phyloP scores from a whole-genome alignment of 1,284 basidiomycete species.

The Cutaneotrichosporon cavernicola region DNA sequence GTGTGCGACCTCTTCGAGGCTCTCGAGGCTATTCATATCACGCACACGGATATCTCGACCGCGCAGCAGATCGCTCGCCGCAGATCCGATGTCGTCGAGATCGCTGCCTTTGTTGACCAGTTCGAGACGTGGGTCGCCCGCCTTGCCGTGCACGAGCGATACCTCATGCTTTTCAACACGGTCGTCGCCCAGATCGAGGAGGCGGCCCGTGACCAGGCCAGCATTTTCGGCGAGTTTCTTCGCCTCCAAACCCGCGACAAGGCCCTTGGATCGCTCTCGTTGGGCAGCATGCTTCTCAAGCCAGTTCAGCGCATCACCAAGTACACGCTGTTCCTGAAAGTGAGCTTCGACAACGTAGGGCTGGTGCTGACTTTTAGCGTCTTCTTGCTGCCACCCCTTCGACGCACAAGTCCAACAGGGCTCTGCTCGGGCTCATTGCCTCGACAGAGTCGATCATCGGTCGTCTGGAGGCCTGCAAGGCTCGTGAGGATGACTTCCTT shows the following conservation, averaged over 20 bases:
- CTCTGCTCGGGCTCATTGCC: slow-evolving; percentile 65
- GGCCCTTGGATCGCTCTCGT: slow-evolving; percentile 63
- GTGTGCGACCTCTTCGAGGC: slow-evolving; percentile 74
- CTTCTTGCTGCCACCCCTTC: slow-evolving; percentile 68
- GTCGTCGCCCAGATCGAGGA: slow-evolving; percentile 61
- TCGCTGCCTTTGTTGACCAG: slow-evolving; percentile 60
- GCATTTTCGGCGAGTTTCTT: slow-evolving; percentile 81
- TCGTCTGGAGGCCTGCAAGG: slow-evolving; percentile 76
- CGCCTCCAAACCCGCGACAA: slow-evolving; percentile 69
- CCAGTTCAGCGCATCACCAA: slow-evolving; percentile 70
- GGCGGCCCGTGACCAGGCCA: slow-evolving; percentile 59
- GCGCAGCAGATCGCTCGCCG: slow-evolving; percentile 56
- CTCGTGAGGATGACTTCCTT: slow-evolving; percentile 77
- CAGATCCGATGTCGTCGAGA: slow-evolving; percentile 39
- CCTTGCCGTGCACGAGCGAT: slow-evolving; percentile 79
- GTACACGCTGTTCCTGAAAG: slow-evolving; percentile 72
- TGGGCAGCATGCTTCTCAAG: slow-evolving; percentile 69
- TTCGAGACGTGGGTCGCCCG: slow-evolving; percentile 63
- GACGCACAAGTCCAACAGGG: slow-evolving; percentile 65
- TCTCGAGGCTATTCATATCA: slow-evolving; percentile 75
- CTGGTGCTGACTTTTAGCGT: slow-evolving; percentile 53
- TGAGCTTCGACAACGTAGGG: slow-evolving; percentile 43
- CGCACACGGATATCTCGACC: slow-evolving; percentile 66
- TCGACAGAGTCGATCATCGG: slow-evolving; percentile 67
- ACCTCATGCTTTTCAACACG: slow-evolving; percentile 69